Conservation (phyloP, 495 filamentous ascomycete genomes). For the Aspergillus nidulans region DNA sequence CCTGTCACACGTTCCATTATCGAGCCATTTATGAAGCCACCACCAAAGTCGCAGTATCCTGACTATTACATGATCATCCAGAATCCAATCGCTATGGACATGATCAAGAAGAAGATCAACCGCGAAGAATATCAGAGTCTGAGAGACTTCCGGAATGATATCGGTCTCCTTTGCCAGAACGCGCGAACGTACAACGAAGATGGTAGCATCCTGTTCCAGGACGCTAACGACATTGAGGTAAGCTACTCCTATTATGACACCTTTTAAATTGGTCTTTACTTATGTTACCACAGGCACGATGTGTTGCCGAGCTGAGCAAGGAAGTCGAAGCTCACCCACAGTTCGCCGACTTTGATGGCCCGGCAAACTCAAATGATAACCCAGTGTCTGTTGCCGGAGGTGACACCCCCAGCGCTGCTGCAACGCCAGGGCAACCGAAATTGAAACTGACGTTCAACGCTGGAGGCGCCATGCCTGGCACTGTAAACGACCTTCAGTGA, state of each 20-base stretch:
- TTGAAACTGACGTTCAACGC: slow-evolving; percentile 55
- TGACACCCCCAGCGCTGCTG: slow-evolving; percentile 64
- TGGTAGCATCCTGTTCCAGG: slow-evolving; percentile 80
- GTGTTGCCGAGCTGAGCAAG: slow-evolving; percentile 61
- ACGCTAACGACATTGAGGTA: slow-evolving; percentile 93
- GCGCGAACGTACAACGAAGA: slow-evolving; percentile 96
- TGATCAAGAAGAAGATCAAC: slow-evolving; percentile 90
- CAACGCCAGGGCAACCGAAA: slow-evolving; percentile 51
- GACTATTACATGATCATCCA: slow-evolving; percentile 94
- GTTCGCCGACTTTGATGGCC: slow-evolving; percentile 65
- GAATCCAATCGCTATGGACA: slow-evolving; percentile 87
- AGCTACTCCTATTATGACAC: slow-evolving; percentile 22
- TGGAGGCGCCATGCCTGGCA: slow-evolving; percentile 27
- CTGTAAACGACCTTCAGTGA: slow-evolving; percentile 38
- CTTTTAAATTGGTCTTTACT: slow-evolving; percentile 23
- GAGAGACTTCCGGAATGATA: slow-evolving; percentile 74
- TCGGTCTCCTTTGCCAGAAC: slow-evolving; percentile 80
- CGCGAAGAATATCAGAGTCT: slow-evolving; percentile 82
- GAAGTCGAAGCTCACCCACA: slow-evolving; percentile 68
- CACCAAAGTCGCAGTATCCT: slow-evolving; percentile 78
- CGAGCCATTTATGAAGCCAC: slow-evolving; percentile 88
- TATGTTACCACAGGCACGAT: slow-evolving; percentile 53
- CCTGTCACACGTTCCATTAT: slow-evolving; percentile 70
- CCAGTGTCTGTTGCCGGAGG: slow-evolving; percentile 59
- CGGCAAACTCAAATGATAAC: slow-evolving; percentile 50